Evolutionary conservation across 2,329 filamentous ascomycete genomes (phyloP), one percentile per base, ranked within the genome.

Genomic region (Aspergillus bombycis): DNA sequence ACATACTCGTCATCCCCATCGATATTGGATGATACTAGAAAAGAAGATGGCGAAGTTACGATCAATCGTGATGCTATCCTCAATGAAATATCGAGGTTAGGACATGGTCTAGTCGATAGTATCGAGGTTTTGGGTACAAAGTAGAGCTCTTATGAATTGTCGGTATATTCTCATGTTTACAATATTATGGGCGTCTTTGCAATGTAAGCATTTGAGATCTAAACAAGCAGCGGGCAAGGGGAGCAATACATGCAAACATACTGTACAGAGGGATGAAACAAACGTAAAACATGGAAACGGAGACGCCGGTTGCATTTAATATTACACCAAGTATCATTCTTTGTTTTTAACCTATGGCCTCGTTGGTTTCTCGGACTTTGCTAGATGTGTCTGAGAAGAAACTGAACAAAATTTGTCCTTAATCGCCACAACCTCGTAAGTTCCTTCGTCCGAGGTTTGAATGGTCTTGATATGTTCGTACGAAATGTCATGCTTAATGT

Each of bases 381-480:
- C 82, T 61, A 84, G 79, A 45, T 84, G 79, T 67, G 87, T 85
- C 73, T 89, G 86, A 65, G 89, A 94, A 53, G 92, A 92, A 78
- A 96, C 97, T 30, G 92, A 89, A 77, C 95, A 99, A 81, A 88
- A 96, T 73, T 88, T 88, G 79, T 99, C 95, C 83, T 96, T 96
- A 79, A 99, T 97, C 12, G 92, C 90, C 34, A 98, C 92, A 21
- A 99, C 94, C 81, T 99, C 95, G 75, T 99, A 99, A 69, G 93
- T 97, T 57, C 95, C 95, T 83, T 98, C 95, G 75, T 97, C 92
- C 70, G 90, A 93, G 30, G 94, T 93, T 71, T 89, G 89, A 71
- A 98, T 87, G 30, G 88, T 87, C 84, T 96, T 94, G 72, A 82
- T 89, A 76, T 92, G 86, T 72, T 96, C 92, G 66, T 94, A 87